Evolutionary conservation across 1,284 basidiomycete genomes (phyloP).

Genomic region (Sparassis latifolia): DNA sequence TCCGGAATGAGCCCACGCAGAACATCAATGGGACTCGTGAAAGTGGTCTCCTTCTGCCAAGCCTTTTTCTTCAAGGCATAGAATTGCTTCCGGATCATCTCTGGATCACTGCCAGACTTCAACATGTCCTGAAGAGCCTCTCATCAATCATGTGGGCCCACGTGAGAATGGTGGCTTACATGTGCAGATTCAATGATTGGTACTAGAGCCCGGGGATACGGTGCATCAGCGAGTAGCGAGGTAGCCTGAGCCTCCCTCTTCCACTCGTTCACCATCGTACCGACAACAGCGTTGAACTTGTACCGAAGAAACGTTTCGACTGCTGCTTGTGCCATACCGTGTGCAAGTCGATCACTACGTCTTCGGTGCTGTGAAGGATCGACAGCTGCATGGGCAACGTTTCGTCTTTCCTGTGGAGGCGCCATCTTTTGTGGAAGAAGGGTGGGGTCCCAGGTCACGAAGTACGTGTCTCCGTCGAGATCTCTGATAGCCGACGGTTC

Average conservation of each 20-base stretch:
- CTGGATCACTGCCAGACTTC: slow-evolving; percentile 14
- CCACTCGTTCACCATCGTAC: slow-evolving; percentile 15
- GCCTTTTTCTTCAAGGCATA: not conserved
- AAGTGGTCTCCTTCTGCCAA: not conserved
- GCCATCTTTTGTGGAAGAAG: slow-evolving; percentile 6
- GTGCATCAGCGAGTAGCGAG: slow-evolving; percentile 9
- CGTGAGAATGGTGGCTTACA: not conserved
- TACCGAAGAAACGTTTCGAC: slow-evolving; percentile 15
- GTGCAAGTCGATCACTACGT: not conserved
- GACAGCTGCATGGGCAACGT: not conserved
- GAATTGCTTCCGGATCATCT: not conserved
- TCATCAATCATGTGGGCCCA: not conserved
- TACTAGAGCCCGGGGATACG: slow-evolving; percentile 5
- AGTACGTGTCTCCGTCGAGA: slow-evolving; percentile 18
- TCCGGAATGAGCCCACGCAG: slow-evolving; percentile 14
- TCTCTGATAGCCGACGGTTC: slow-evolving; percentile 5
- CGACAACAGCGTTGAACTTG: slow-evolving; percentile 10
- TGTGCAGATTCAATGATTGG: slow-evolving; percentile 15
- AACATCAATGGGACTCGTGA: slow-evolving; percentile 7
- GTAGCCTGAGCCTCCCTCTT: slow-evolving; percentile 6
- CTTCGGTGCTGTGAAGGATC: not conserved
- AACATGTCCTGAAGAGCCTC: slow-evolving; percentile 11
- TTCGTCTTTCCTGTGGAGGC: slow-evolving; percentile 1
- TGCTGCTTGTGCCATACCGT: slow-evolving; percentile 8
- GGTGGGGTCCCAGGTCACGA: slow-evolving; percentile 14